Conservation (phyloP, 306 rosid genomes). For the Pyrus communis region DNA sequence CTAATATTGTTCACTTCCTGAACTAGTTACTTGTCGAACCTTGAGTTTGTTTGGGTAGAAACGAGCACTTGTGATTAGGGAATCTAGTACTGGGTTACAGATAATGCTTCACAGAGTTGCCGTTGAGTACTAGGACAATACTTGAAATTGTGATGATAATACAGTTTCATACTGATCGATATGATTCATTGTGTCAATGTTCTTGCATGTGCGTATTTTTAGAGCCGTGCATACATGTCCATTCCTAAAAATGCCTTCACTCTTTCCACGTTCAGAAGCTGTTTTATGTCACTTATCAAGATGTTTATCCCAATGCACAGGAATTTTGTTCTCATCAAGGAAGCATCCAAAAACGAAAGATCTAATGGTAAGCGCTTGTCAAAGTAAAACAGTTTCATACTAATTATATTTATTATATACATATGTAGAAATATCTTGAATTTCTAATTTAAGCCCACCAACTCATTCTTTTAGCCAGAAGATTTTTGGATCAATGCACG, state of each 20-base stretch:
- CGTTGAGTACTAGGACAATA: background rate
- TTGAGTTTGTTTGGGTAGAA: background rate
- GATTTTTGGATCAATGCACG: slow-evolving; percentile 85
- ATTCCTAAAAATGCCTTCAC: background rate
- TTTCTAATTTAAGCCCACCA: slow-evolving; percentile 8
- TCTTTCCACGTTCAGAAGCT: background rate
- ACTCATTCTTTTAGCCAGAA: slow-evolving; percentile 58
- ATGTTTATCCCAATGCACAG: slow-evolving; percentile 37
- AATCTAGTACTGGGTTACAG: background rate
- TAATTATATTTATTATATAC: background rate
- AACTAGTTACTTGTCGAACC: background rate
- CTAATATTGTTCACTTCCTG: background rate
- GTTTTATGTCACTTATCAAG: background rate
- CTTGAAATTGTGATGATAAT: background rate
- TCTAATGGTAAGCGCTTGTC: slow-evolving; percentile 52
- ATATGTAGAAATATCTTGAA: slow-evolving; percentile 7
- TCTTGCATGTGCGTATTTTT: background rate
- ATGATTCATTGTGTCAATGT: background rate
- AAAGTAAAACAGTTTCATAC: slow-evolving; percentile 5
- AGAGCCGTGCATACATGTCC: background rate
- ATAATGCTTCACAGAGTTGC: background rate
- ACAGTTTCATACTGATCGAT: background rate
- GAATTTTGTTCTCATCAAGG: slow-evolving; percentile 66
- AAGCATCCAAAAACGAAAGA: slow-evolving; percentile 78
- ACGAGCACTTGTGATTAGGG: background rate